phyloP scores from a whole-genome alignment of 805 yeast genomes.

The Zygotorulaspora chibaensis region DNA sequence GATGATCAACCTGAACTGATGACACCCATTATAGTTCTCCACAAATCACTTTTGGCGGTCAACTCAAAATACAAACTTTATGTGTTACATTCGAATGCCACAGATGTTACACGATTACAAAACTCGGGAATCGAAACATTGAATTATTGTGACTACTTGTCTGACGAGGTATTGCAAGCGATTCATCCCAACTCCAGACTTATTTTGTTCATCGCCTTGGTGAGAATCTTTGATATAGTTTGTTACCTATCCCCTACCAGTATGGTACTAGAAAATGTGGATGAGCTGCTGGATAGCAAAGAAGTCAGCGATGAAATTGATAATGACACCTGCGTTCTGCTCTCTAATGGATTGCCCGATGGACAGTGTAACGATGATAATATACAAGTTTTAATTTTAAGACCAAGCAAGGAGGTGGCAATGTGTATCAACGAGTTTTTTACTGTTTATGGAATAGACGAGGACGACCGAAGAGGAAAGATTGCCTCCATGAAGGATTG shows the following conservation, averaged over 20 bases:
- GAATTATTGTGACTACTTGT: conserved; percentile 6
- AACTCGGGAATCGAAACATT: conserved; percentile 15
- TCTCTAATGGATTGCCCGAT: conserved; percentile 21
- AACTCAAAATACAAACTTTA: conserved; percentile 24
- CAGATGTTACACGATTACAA: conserved; percentile 17
- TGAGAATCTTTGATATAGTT: conserved; percentile 24
- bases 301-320: conserved; percentile 31
- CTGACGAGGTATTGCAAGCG: conserved; percentile 2
- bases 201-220: conserved; percentile 22
- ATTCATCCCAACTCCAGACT: conserved; percentile 11
- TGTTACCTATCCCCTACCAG: conserved; percentile 33
- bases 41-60: conserved; percentile 22
- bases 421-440: conserved; percentile 34
- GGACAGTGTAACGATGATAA: conserved; percentile 1
- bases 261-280: conserved; percentile 28
- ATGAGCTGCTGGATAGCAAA: conserved; percentile 26
- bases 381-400: conserved; percentile 24
- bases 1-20: conserved; percentile 22
- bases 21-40: conserved; percentile 24
- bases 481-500: conserved; percentile 17
- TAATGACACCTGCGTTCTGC: conserved; percentile 35
- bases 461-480: conserved; percentile 15
- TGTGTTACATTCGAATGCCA: conserved; percentile 20
- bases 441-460: conserved; percentile 28
- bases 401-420: conserved; percentile 30